Base-by-base conservation (phyloP, 140 eudicot species). In the Flaveria floridana region DNA sequence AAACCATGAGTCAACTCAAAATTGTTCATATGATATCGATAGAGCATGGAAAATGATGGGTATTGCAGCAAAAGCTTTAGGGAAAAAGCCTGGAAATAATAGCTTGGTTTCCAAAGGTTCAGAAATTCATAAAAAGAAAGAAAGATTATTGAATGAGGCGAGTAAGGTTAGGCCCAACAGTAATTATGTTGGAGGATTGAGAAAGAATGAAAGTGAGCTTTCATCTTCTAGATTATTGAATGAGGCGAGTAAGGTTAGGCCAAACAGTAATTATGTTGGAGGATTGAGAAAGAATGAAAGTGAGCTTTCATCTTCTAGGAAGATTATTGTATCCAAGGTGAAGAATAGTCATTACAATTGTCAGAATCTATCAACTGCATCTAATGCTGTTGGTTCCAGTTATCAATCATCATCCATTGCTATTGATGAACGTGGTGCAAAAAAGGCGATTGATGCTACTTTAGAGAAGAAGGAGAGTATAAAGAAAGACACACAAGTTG, bases 1-100 rank as follows among this genome's bases (percentile, higher is more conserved):
- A 64, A 76, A 67, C 68, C 79, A 79, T 81, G 82, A 77, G 47
- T 59, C 65, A 34, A 65, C 47, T 74, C 76, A 84, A 30, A 75
- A 68, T 16, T 42, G 75, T 53, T 28, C 75, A 2, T 63, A 53
- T 41, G 81, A 86, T 76, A 80, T 80, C 55, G 80, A 83, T 39
- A 92, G 78, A 83, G 98, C 98, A 26, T 92, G 98, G 98, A 89
- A 83, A 72, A 84, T 87, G 90, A 68, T 92, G 92, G 79, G 82
- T 83, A 74, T 80, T 41, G 84, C 80, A 41, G 95, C 98, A 37
- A 92, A 74, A 78, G 79, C 92, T 62, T 20, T 79, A 51, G 86
- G 80, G 68, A 78, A 70, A 68, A 70, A 56, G 57, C 2, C 61
- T 68, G 83, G 46, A 41, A 46, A 66, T 11, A 71, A 76, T 51